Base-by-base conservation (phyloP, 2,329 filamentous ascomycete genomes). In the Ascochyta fabae region DNA sequence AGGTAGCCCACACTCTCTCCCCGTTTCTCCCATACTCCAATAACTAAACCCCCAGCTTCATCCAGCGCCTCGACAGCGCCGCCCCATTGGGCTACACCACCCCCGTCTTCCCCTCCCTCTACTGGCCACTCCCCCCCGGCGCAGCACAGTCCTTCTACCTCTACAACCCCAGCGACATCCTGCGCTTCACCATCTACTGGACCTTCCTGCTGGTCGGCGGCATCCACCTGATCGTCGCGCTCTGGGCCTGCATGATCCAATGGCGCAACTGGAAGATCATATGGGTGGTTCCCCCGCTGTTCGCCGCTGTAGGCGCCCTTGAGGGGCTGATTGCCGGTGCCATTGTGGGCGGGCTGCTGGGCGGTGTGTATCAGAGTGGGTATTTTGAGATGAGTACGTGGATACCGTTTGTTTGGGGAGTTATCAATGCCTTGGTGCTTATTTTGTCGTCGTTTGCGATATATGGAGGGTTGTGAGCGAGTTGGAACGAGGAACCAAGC, bases 341-440 rank as follows among this genome's bases (percentile, higher is more conserved):
- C 66, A 82, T 96, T 22, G 88, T 93, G 23, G 92, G 92, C 0
- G 77, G 92, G 47, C 79, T 96, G 91, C 94, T 96, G 19, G 91
- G 90, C 12, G 90, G 88, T 8, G 85, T 94, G 33, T 96, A 96
- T 71, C 85, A 87, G 65, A 85, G 89, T 2, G 93, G 92, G 39
- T 91, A 89, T 75, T 96, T 94, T 72, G 83, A 87, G 67, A 95
- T 96, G 92, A 94, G 92, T 41, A 96, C 93, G 0, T 96, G 92
- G 92, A 90, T 96, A 47, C 93, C 93, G 0, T 89, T 95, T 69
- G 84, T 93, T 22, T 96, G 93, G 93, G 91, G 87, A 1, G 83
- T 91, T 70, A 89, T 94, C 74, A 96, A 92, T 73, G 87, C 94
- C 9, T 75, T 96, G 42, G 84, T 96, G 27, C 80, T 97, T 41